Evolutionary conservation across 495 filamentous ascomycete genomes (phyloP).

Genomic region (Apodospora peruviana): DNA sequence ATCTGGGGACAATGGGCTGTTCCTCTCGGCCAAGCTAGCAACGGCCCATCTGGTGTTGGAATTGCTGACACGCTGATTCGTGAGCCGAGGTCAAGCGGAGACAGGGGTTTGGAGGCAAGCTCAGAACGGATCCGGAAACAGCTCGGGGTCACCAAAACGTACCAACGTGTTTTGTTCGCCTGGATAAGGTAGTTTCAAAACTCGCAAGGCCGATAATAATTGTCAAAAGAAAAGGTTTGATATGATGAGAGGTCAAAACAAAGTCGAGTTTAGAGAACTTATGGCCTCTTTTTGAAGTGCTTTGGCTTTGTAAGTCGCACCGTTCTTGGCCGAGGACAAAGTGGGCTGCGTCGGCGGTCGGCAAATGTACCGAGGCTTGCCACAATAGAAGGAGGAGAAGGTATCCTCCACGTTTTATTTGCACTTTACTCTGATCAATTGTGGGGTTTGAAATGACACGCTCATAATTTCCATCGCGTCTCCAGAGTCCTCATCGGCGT

Average conservation of each 20-base stretch:
- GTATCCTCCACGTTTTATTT: background rate
- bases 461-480: no score
- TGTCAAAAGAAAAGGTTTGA: no score
- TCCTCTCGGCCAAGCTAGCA: slow-evolving; percentile 18
- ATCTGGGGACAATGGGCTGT: slow-evolving; percentile 28
- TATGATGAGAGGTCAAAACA: no score
- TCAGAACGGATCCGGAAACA: no score
- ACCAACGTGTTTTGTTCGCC: background rate
- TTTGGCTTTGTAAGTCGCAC: no score
- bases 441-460: background rate
- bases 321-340: slow-evolving; percentile 14
- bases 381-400: background rate
- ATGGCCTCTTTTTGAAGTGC: background rate
- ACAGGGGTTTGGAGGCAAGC: no score
- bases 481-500: no score
- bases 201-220: no score
- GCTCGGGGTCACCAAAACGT: slow-evolving; percentile 2
- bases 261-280: no score
- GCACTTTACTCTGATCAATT: background rate
- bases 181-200: no score
- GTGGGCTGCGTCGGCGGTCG: slow-evolving; percentile 7
- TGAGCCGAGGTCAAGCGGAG: slow-evolving; percentile 33
- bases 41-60: slow-evolving; percentile 27
- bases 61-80: slow-evolving; percentile 45
- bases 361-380: slow-evolving; percentile 22